Base-by-base conservation (phyloP, 2,329 filamentous ascomycete species). In the Aspergillus clavatus region DNA sequence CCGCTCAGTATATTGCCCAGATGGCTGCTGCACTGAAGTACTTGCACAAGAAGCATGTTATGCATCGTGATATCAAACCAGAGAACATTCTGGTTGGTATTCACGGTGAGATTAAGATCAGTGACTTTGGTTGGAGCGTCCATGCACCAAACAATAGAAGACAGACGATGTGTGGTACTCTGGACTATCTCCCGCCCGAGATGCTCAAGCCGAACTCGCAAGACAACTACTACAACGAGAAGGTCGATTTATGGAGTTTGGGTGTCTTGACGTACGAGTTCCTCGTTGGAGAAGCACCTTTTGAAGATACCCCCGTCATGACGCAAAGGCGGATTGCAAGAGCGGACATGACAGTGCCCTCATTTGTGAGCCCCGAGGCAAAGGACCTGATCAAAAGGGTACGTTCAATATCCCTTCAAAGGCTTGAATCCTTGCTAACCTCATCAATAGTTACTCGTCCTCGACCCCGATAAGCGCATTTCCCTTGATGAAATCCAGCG, bases 101-200 rank as follows among this genome's bases (percentile, higher is more conserved):
- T 48, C 91, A 97, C 64, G 93, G 90, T 55, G 93, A 98, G 75
- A 90, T 98, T 73, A 98, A 98, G 71, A 90, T 98, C 62, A 94
- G 89, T 4, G 93, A 98, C 69, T 98, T 97, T 62, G 91, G 93
- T 40, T 98, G 93, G 93, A 94, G 87, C 65, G 93, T 97, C 3
- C 93, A 98, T 69, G 93, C 93, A 4, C 93, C 93, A 22, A 96
- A 95, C 70, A 94, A 91, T 72, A 78, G 93, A 57, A 80, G 93
- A 51, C 86, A 90, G 62, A 98, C 93, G 45, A 90, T 97, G 82
- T 98, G 93, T 67, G 93, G 93, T 52, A 98, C 93, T 14, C 81
- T 97, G 33, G 93, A 98, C 71, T 98, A 98, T 68, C 80, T 98
- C 12, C 93, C 93, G 3, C 93, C 93, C 4, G 93, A 98, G 82